Conservation (phyloP, 495 filamentous ascomycete species). For the Umbilicaria muhlenbergii region DNA sequence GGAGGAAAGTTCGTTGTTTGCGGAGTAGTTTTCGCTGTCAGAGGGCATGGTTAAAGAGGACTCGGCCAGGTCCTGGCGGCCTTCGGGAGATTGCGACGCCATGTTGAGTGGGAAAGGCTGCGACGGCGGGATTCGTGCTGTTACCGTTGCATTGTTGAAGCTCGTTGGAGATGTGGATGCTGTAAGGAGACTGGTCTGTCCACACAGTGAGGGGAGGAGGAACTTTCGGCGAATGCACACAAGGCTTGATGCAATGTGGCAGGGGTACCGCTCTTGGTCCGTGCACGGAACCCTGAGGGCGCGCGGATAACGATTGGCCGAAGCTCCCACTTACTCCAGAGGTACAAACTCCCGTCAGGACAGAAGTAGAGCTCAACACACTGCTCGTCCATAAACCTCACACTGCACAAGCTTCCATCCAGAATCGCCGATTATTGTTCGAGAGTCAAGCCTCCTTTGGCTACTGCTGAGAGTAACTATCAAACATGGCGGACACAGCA, state of each 20-base stretch:
- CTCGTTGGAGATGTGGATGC: conserved; percentile 3
- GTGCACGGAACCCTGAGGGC: too few species aligned
- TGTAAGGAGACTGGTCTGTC: not conserved
- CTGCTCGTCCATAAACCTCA: too few species aligned
- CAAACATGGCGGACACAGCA: conserved; percentile 36
- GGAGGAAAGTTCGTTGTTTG: conserved; percentile 45
- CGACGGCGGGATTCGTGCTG: not conserved
- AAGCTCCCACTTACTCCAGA: too few species aligned
- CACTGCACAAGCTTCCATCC: too few species aligned
- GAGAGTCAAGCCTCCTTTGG: too few species aligned
- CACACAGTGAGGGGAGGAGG: conserved; percentile 5
- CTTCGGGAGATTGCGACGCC: conserved; percentile 5
- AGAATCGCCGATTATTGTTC: too few species aligned
- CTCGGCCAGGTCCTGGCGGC: conserved; percentile 42
- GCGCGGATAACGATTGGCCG: too few species aligned
- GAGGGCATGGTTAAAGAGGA: conserved; percentile 75
- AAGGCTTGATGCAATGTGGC: too few species aligned
- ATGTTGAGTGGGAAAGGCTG: conserved; percentile 1
- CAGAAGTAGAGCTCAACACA: too few species aligned
- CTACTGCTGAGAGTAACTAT: too few species aligned
- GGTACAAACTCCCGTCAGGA: too few species aligned
- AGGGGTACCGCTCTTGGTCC: too few species aligned
- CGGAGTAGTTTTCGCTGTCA: conserved; percentile 80
- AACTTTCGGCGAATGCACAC: not conserved
- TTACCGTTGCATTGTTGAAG: conserved; percentile 6